Percentiles rank a stretch among this genome's conserved stretches.
Conservation (phyloP, 2,329 filamentous ascomycete species). For the Chrysoporthe austroafricana region DNA sequence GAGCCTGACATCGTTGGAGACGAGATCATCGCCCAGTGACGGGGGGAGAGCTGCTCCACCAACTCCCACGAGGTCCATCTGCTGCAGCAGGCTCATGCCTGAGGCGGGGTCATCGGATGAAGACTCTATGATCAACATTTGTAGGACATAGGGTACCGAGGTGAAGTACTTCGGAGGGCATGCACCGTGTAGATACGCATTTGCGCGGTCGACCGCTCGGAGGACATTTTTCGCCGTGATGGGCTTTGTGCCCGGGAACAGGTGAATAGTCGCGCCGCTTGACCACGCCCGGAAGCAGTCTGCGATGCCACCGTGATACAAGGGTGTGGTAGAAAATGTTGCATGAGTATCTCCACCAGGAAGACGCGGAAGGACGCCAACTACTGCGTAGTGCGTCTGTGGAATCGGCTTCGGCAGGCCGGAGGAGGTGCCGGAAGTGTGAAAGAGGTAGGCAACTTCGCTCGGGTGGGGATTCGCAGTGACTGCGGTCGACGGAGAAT, state of each 20-base stretch:
- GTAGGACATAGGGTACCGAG: slow-evolving; percentile 62
- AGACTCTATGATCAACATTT: slow-evolving; percentile 48
- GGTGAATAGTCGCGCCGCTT: slow-evolving; percentile 61
- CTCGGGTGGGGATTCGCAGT: slow-evolving; percentile 2
- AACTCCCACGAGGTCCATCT: slow-evolving; percentile 65
- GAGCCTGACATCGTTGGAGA: slow-evolving; percentile 55
- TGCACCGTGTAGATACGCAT: slow-evolving; percentile 27
- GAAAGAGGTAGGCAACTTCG: slow-evolving; percentile 60
- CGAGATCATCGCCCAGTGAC: slow-evolving; percentile 57
- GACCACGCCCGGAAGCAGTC: slow-evolving; percentile 67
- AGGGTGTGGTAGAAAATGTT: slow-evolving; percentile 67
- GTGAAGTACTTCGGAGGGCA: slow-evolving; percentile 59
- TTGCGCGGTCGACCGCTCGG: slow-evolving; percentile 48
- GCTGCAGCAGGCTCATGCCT: slow-evolving; percentile 48
- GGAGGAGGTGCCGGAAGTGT: slow-evolving; percentile 68
- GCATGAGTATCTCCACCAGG: slow-evolving; percentile 41
- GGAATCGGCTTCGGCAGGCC: slow-evolving; percentile 66
- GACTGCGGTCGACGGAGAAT: not conserved
- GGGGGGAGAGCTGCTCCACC: slow-evolving; percentile 63
- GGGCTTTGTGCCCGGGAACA: slow-evolving; percentile 62
- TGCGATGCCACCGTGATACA: slow-evolving; percentile 68
- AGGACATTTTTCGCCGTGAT: slow-evolving; percentile 60
- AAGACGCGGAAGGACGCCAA: slow-evolving; percentile 58
- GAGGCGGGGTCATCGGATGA: slow-evolving; percentile 29
- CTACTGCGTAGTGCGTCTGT: slow-evolving; percentile 58